Evolutionary conservation across 768 basidiomycete species (phyloP).

Genomic region (Boletus barrowsii): DNA sequence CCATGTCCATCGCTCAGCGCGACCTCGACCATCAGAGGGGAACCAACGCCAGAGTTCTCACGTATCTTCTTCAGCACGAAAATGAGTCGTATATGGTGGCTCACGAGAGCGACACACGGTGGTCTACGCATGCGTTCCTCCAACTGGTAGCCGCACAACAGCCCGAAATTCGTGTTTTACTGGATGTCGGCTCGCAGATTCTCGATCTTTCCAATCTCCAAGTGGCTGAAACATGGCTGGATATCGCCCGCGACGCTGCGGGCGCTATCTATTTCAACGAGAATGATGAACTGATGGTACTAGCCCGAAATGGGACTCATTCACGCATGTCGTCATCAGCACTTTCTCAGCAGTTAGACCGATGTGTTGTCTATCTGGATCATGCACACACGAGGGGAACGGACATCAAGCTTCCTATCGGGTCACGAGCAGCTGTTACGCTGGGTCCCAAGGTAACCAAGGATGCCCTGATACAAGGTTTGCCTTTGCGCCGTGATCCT

Average conservation of each 20-base stretch:
- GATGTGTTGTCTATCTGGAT: slow-evolving; percentile 35
- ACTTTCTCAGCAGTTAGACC: slow-evolving; percentile 25
- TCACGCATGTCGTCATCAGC: slow-evolving; percentile 28
- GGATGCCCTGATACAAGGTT: slow-evolving; percentile 34
- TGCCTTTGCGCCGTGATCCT: not conserved
- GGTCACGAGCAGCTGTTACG: slow-evolving; percentile 33
- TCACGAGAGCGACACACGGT: not conserved
- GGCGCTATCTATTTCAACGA: slow-evolving; percentile 30
- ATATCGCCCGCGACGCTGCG: slow-evolving; percentile 1
- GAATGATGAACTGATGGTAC: slow-evolving; percentile 28
- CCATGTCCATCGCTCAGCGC: slow-evolving; percentile 28
- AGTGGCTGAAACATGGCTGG: slow-evolving; percentile 41
- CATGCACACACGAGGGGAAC: slow-evolving; percentile 21
- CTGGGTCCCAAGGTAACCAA: slow-evolving; percentile 35
- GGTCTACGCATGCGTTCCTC: not conserved
- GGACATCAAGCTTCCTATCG: slow-evolving; percentile 33
- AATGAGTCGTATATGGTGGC: slow-evolving; percentile 10
- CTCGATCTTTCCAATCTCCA: slow-evolving; percentile 45
- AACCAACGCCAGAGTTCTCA: slow-evolving; percentile 41
- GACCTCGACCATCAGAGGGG: slow-evolving; percentile 25
- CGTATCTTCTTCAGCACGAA: slow-evolving; percentile 22
- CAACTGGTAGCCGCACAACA: not conserved
- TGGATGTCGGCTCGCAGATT: slow-evolving; percentile 46
- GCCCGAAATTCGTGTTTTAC: not conserved
- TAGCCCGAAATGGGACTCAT: slow-evolving; percentile 18